Conservation (phyloP, 2,329 filamentous ascomycete species). For the Colletotrichum paranaense region DNA sequence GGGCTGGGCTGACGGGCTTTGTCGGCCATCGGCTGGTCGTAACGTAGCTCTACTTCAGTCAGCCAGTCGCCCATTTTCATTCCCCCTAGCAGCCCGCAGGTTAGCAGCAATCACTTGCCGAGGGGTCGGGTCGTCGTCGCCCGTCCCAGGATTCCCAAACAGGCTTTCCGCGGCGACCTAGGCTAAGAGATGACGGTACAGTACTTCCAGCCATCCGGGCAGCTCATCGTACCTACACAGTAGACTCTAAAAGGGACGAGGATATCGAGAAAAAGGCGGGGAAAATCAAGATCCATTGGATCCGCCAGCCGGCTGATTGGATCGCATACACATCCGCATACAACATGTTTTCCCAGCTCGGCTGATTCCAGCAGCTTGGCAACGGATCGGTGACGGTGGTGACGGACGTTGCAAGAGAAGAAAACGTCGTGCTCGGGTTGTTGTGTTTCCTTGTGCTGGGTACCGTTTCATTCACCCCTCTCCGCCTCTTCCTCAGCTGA, state of each 20-base stretch:
- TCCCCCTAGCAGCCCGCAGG: neutral
- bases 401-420: neutral
- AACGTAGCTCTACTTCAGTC: neutral
- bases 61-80: neutral
- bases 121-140: neutral
- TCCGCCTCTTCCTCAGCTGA: neutral
- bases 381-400: neutral
- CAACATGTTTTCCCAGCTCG: neutral
- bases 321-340: constrained; percentile 2
- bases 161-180: neutral
- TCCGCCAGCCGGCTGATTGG: constrained; percentile 20
- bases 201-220: no score
- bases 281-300: constrained; percentile 1
- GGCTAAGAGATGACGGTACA: neutral
- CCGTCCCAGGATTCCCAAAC: neutral
- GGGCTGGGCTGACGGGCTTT: constrained; percentile 22
- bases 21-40: neutral
- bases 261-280: neutral
- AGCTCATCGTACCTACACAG: neutral
- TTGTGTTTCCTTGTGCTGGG: neutral
- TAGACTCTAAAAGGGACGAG: neutral
- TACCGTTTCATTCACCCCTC: neutral
- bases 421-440: neutral
- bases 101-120: neutral
- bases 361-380: constrained; percentile 13